These are phyloP conservation scores for Polytrichum formosum DNA, from an alignment of 225 moss, liverwort and hornwort genomes.

Conservation along the genomic window DNA sequence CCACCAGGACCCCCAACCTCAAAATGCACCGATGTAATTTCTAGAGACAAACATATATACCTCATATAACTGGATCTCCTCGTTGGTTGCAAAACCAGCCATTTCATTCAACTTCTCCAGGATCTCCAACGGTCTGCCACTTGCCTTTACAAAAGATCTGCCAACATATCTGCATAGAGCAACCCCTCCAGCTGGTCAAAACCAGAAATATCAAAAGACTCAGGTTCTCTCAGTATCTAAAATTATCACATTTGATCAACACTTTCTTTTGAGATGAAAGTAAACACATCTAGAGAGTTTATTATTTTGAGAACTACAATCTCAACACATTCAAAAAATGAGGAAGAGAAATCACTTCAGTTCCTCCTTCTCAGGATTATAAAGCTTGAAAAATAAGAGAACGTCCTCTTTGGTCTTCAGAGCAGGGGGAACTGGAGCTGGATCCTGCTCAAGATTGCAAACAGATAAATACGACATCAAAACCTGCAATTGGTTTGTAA, in stretches of 20 bases:
- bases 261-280: too few relatives aligned
- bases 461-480: background rate
- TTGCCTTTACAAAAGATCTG: slow-evolving; percentile 42
- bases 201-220: background rate
- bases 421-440: slow-evolving; percentile 41
- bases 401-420: slow-evolving; percentile 54
- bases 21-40: background rate
- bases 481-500: background rate
- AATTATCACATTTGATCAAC: too few relatives aligned
- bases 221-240: too few relatives aligned
- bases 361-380: slow-evolving; percentile 52
- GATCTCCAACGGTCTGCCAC: slow-evolving; percentile 49
- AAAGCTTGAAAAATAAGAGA: slow-evolving; percentile 63
- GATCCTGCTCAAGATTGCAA: slow-evolving; percentile 35
- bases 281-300: too few relatives aligned
- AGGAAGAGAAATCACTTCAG: slow-evolving; percentile 32
- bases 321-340: too few relatives aligned
- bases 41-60: slow-evolving; percentile 12
- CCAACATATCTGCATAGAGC: slow-evolving; percentile 65
- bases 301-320: too few relatives aligned
- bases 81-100: slow-evolving; percentile 48
- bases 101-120: slow-evolving; percentile 62
- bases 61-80: slow-evolving; percentile 54
- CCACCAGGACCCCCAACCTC: background rate
- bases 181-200: background rate